Conservation (phyloP, 2,329 filamentous ascomycete genomes). For the Didymella keratinophila region DNA sequence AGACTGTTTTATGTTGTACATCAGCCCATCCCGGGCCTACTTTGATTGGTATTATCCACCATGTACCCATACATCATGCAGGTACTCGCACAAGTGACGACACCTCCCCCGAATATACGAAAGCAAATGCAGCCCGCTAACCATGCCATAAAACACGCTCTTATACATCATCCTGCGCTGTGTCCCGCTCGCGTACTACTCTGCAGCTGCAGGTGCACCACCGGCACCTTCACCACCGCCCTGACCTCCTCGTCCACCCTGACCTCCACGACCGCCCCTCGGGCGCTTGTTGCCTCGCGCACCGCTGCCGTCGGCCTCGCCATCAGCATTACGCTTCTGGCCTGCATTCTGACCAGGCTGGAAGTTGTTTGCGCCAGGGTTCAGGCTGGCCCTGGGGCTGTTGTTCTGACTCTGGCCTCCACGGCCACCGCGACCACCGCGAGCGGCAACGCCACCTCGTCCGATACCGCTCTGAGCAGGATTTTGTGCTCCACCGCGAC, state of each 20-base stretch:
- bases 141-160: constrained; percentile 19
- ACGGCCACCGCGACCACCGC: constrained; percentile 35
- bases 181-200: not conserved
- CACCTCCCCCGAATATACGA: constrained; percentile 4
- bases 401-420: constrained; percentile 32
- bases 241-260: constrained; percentile 30
- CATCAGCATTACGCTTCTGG: constrained; percentile 47
- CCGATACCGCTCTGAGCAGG: constrained; percentile 28
- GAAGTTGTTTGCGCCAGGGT: constrained; percentile 47
- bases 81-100: not conserved
- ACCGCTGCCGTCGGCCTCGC: constrained; percentile 39
- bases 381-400: constrained; percentile 42
- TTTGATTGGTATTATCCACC: not conserved
- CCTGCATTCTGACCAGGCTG: constrained; percentile 40
- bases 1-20: not conserved
- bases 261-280: constrained; percentile 32
- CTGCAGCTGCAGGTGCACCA: constrained; percentile 18
- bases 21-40: not conserved
- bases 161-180: constrained; percentile 8
- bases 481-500: constrained; percentile 29
- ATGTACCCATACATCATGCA: not conserved
- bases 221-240: constrained; percentile 28
- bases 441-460: constrained; percentile 40
- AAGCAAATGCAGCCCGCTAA: constrained; percentile 21
- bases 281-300: constrained; percentile 43